Percentiles rank a stretch among this genome's conserved stretches.
These are phyloP conservation scores for Verticillium dahliae DNA, from an alignment of 2,329 filamentous ascomycete genomes.

Conservation along the genomic window DNA sequence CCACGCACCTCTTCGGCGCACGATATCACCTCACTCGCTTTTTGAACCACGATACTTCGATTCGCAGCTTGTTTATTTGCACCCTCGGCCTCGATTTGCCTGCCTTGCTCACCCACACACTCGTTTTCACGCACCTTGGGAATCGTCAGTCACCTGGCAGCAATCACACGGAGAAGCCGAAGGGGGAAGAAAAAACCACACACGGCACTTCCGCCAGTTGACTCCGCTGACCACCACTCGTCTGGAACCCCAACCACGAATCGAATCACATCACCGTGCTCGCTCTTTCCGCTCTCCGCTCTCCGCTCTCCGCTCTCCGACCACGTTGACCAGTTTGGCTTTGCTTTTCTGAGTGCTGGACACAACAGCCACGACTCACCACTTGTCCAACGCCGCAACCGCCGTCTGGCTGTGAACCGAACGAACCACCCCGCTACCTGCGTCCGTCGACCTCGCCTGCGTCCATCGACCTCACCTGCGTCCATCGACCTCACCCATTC, in stretches of 20 bases:
- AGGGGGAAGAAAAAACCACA: neutral
- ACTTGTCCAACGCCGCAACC: neutral
- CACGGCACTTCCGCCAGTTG: neutral
- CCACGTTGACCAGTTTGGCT: no score
- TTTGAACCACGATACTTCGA: neutral
- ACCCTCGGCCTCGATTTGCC: neutral
- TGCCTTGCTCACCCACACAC: neutral
- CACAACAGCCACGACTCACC: neutral
- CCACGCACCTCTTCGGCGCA: neutral
- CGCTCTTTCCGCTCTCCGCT: neutral
- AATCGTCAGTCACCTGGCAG: neutral
- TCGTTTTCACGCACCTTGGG: neutral
- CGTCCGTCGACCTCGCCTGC: neutral
- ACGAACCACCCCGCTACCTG: neutral
- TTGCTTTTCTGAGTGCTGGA: no score
- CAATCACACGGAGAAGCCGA: neutral
- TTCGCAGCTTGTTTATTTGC: neutral
- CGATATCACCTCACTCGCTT: conserved; percentile 9
- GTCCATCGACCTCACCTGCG: neutral
- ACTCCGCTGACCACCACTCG: neutral
- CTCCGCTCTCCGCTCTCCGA: neutral
- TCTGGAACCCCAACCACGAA: neutral
- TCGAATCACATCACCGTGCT: neutral
- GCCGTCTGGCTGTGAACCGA: neutral
- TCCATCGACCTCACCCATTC: neutral